Base-by-base conservation (phyloP, 768 basidiomycete genomes). In the Suillus subaureus region DNA sequence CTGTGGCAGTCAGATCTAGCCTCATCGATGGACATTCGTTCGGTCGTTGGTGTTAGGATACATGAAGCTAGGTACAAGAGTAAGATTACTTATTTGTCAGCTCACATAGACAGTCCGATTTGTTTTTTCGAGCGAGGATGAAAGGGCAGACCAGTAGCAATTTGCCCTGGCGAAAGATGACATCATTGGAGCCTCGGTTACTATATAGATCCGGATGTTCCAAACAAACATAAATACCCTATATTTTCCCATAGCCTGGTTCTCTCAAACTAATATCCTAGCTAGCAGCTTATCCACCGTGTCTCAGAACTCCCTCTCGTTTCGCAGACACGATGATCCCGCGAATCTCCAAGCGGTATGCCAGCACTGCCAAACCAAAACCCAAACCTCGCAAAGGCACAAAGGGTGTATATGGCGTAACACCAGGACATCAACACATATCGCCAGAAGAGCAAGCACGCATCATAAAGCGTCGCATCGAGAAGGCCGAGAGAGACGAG, bases 401-500 rank as follows among this genome's bases (percentile, higher is more conserved):
- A 52, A 65, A 65, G 63, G 62, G 33, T 35, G 18, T 39, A 1
- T 15, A 23, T 39, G 33, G 62, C 6, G n/a, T 12, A 47, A 26
- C 47, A 3, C 26, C 28, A 6, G 26, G 18, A 5, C 64, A n/a
- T 35, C 63, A 42, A 18, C 75, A 74, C 73, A 66, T 76, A 75
- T 63, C 70, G 72, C 75, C 72, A 69, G 52, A 31, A 33, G 64
- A 64, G 35, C 33, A 66, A 4, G 51, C 68, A 21, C 62, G 63
- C 51, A 67, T 72, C 60, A 64, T 62, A n/a, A 61, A 62, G 15
- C 70, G 73, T 43, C 73, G 79, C 39, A 70, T 76, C 15, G 61
- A 60, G 21, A 83, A 82, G 73, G 79, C 81, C 2, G 82, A 83
- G 66, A 76, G 80, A 43, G 81, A 81, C 62, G 82, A 82, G 70